Percentiles rank a stretch among this genome's conserved stretches.
These are phyloP conservation scores for Caryocar brasiliense DNA, from an alignment of 441 rosid genomes.

Conservation along the genomic window DNA sequence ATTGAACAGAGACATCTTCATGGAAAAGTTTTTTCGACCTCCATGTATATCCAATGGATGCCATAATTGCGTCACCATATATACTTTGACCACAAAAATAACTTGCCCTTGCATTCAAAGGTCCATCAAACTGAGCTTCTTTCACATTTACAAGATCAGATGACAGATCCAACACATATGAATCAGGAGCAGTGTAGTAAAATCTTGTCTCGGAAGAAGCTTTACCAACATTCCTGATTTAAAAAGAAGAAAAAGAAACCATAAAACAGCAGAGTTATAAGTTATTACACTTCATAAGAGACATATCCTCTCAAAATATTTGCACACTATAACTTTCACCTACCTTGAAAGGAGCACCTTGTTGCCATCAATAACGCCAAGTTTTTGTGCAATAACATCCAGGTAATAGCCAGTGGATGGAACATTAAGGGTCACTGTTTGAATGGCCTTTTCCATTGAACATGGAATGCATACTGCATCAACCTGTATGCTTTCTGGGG, in stretches of 20 bases:
- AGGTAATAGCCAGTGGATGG: slow-evolving; percentile 49
- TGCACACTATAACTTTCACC: slow-evolving; percentile 7
- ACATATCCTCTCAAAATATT: background rate
- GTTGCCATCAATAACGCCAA: slow-evolving; percentile 53
- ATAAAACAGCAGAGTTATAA: background rate
- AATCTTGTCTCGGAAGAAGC: slow-evolving; percentile 79
- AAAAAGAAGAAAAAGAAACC: slow-evolving; percentile 14
- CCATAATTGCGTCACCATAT: slow-evolving; percentile 77
- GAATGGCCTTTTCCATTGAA: slow-evolving; percentile 33
- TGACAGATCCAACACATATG: slow-evolving; percentile 26
- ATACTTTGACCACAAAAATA: slow-evolving; percentile 61
- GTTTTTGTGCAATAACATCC: slow-evolving; percentile 61
- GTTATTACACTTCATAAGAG: background rate
- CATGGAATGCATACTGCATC: slow-evolving; percentile 49
- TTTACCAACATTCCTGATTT: slow-evolving; percentile 74
- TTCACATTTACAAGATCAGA: slow-evolving; percentile 24
- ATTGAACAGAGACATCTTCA: slow-evolving; percentile 55
- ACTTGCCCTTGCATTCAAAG: slow-evolving; percentile 70
- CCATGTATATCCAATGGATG: slow-evolving; percentile 84
- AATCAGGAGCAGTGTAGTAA: slow-evolving; percentile 49
- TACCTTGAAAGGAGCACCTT: slow-evolving; percentile 75
- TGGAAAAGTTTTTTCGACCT: slow-evolving; percentile 51
- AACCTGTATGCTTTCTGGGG: slow-evolving; percentile 18
- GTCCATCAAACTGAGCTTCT: slow-evolving; percentile 26
- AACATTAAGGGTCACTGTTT: slow-evolving; percentile 34